Base-by-base conservation (phyloP, 345 rosid species). In the Lenwebbia sp. region DNA sequence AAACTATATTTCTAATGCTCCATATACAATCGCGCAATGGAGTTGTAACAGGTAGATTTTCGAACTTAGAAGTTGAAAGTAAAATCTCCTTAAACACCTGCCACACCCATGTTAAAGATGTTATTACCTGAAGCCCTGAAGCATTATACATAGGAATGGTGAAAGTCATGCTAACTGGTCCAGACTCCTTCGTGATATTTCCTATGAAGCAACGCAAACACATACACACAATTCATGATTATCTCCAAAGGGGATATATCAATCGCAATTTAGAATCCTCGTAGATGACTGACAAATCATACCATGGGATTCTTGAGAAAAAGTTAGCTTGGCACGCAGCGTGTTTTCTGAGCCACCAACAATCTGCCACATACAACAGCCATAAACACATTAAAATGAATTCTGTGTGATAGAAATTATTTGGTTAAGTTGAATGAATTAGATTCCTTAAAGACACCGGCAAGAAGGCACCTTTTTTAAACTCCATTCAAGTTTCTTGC, bases 91-190 rank as follows among this genome's bases (percentile, higher is more conserved):
- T 15, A 28, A 60, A 62, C 75, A 62, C 76, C 33, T 65, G 84
- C 56, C 26, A 74, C 60, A 70, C 81, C 47, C 81, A 37, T 19
- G 47, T 70, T 10, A 33, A 33, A 26, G 58, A 33, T 21, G 51
- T 50, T 44, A 87, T 88, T 92, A 95, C 99, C 98, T 97, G 99
- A 86, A 96, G 97, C 86, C 91, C 92, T 41, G 99, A 97, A 86
- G 89, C 95, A 91, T 96, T 97, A 91, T 95, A 94, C 99, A 96
- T 97, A 2, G 99, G 99, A 89, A 97, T 96, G 10, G 96, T 94
- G 92, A 97, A 97, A 33, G 94, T 97, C 99, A 96, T 94, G 93
- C 96, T 96, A 57, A 97, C 98, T 5, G 99, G 99, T 87, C 99
- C 99, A 89, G 94, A 93, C 92, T 97, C 99, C 90, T 96, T 96